phyloP scores from a whole-genome alignment of 75 land plant genomes.

The Adiantum capillusveneris region DNA sequence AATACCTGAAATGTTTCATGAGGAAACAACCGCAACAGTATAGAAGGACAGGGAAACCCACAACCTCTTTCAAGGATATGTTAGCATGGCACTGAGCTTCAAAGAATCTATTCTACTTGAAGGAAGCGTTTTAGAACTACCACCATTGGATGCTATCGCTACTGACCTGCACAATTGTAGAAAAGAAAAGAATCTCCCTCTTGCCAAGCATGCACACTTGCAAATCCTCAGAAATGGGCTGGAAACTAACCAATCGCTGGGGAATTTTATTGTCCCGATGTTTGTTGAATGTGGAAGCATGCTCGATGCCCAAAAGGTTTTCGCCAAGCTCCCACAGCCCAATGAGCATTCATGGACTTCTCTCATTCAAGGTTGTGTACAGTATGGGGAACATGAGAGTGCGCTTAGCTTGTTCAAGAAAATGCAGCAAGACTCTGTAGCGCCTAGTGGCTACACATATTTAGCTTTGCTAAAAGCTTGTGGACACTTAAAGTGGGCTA shows the following conservation, averaged over 20 bases:
- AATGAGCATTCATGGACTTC: slow-evolving; percentile 32
- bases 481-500: slow-evolving; percentile 7
- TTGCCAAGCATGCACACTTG: slow-evolving; percentile 23
- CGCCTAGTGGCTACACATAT: slow-evolving; percentile 14
- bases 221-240: slow-evolving; percentile 25
- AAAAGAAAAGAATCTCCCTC: background rate
- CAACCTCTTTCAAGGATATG: too few species aligned
- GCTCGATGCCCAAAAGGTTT: slow-evolving; percentile 38
- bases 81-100: too few species aligned
- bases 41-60: too few species aligned
- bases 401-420: slow-evolving; percentile 5
- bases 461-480: slow-evolving; percentile 16
- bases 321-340: slow-evolving; percentile 18
- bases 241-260: slow-evolving; percentile 40
- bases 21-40: too few species aligned
- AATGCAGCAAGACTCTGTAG: slow-evolving; percentile 15
- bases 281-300: slow-evolving; percentile 54
- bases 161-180: background rate
- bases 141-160: background rate
- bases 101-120: too few species aligned
- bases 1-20: too few species aligned
- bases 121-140: background rate
- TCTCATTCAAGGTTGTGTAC: slow-evolving; percentile 24
- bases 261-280: slow-evolving; percentile 40
- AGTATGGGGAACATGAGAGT: slow-evolving; percentile 5